A percentile compares a stretch with the other conserved stretches of the same genome.
Conservation (phyloP, 257 asterid species). For the Nicotiana tabacum region DNA sequence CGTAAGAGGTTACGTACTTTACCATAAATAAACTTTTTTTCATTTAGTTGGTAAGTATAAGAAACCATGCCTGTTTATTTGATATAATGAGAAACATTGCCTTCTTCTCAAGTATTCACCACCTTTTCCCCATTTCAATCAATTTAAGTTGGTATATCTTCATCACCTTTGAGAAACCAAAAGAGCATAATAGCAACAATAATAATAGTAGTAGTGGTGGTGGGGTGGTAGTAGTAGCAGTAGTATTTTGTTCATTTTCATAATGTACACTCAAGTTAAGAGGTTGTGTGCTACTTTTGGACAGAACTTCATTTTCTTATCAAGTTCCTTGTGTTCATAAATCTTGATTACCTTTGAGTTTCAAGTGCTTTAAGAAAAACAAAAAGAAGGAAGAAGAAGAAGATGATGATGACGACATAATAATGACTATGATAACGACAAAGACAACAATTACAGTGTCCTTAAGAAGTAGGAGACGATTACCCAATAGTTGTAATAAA, state of each 20-base stretch:
- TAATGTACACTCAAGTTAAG: neutral
- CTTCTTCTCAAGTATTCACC: neutral
- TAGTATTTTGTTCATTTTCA: neutral
- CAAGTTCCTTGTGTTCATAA: neutral
- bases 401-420: neutral
- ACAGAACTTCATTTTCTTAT: neutral
- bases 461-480: constrained; percentile 10
- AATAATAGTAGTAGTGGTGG: neutral
- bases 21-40: neutral
- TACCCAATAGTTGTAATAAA: constrained; percentile 86
- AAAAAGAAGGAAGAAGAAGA: neutral
- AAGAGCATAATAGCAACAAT: neutral
- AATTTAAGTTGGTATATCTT: neutral
- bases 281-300: neutral
- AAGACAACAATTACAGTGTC: neutral
- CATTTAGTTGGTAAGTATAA: neutral
- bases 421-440: neutral
- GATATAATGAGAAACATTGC: neutral
- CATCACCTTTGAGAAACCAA: neutral
- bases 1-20: neutral
- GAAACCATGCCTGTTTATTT: neutral
- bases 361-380: neutral
- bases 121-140: neutral
- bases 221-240: neutral
- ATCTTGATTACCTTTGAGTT: neutral